Conservation (phyloP, 2,329 filamentous ascomycete genomes). For the Cordyceps javanica region DNA sequence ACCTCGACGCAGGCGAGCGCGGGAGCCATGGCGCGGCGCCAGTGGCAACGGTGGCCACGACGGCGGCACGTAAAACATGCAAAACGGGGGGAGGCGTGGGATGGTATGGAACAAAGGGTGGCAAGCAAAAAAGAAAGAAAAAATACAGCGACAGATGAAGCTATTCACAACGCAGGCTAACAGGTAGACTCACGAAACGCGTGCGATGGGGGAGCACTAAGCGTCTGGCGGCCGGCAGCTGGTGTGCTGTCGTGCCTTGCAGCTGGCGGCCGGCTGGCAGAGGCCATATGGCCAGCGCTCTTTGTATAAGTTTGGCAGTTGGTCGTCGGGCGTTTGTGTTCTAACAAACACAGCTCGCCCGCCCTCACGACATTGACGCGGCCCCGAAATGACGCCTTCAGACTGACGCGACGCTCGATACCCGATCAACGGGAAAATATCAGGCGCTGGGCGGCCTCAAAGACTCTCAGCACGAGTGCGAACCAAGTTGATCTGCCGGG, state of each 20-base stretch:
- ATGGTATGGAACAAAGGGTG: background rate
- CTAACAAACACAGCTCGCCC: conserved; percentile 3
- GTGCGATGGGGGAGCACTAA: conserved; percentile 1
- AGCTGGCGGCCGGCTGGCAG: conserved; percentile 11
- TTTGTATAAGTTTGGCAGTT: background rate
- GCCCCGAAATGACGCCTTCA: background rate
- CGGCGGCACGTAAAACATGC: background rate
- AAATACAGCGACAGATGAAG: background rate
- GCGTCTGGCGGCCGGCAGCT: conserved; percentile 2
- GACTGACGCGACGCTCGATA: background rate
- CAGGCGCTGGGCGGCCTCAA: background rate
- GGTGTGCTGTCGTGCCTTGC: conserved; percentile 5
- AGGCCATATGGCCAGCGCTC: conserved; percentile 5
- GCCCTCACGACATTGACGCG: conserved; percentile 5
- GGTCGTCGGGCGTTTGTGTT: background rate
- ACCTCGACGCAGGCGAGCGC: background rate
- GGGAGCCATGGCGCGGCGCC: background rate
- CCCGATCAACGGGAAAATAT: background rate
- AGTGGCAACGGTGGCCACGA: background rate
- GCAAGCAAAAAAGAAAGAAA: background rate
- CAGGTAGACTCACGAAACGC: conserved; percentile 10
- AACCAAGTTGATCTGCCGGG: background rate
- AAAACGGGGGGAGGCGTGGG: background rate
- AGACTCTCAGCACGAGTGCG: background rate
- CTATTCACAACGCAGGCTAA: background rate